Conservation (phyloP, 805 yeast genomes). For the Pichia exigua region DNA sequence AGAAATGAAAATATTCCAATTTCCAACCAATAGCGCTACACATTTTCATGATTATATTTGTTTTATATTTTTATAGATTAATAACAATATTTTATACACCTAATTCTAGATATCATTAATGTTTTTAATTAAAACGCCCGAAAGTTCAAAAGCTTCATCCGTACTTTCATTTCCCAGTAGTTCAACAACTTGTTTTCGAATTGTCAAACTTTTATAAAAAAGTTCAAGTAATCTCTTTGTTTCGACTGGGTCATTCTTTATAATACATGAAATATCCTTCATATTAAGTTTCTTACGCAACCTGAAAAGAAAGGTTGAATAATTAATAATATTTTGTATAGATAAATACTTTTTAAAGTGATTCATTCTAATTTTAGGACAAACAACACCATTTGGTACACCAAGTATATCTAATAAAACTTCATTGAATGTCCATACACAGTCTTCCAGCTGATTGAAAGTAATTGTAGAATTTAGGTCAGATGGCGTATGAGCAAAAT, state of each 20-base stretch:
- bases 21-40: background rate
- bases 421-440: constrained; percentile 22
- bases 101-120: background rate
- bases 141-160: background rate
- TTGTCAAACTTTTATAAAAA: constrained; percentile 7
- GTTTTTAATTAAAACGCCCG: background rate
- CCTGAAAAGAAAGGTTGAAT: constrained; percentile 13
- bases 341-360: constrained; percentile 16
- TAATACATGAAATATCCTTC: background rate
- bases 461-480: background rate
- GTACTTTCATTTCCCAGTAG: background rate
- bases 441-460: constrained; percentile 13
- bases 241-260: background rate
- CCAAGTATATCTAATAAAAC: constrained; percentile 11
- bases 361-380: constrained; percentile 19
- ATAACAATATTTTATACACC: background rate
- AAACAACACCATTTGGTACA: constrained; percentile 18
- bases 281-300: constrained; percentile 1
- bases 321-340: constrained; percentile 17
- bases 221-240: constrained; percentile 6
- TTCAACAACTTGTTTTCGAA: constrained; percentile 13
- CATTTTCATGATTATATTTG: background rate
- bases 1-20: background rate
- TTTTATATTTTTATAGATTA: background rate
- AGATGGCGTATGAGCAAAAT: constrained; percentile 18